Conservation (phyloP, 495 filamentous ascomycete species). For the Apodospora peruviana region DNA sequence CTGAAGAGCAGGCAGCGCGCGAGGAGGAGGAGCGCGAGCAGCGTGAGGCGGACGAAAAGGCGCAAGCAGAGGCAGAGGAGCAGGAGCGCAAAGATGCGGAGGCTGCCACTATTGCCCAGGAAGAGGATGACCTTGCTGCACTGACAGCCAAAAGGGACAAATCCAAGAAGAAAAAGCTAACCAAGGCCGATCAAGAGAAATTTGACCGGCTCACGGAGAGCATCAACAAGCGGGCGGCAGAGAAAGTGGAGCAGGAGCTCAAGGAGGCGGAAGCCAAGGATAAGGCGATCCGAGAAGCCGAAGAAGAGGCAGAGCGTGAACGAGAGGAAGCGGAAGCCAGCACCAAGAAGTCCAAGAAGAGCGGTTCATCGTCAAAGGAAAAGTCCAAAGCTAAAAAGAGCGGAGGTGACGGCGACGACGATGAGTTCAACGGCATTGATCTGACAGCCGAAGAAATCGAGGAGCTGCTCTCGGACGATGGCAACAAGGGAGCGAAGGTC, state of each 20-base stretch:
- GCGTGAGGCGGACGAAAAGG: constrained; percentile 31
- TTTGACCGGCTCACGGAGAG: constrained; percentile 31
- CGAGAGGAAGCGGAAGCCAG: constrained; percentile 22
- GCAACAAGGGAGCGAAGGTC: constrained; percentile 4
- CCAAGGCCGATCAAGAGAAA: constrained; percentile 28
- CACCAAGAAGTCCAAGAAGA: constrained; percentile 38
- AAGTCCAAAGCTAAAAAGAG: constrained; percentile 4
- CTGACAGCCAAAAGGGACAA: constrained; percentile 25
- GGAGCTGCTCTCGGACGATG: constrained; percentile 19
- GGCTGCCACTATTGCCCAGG: constrained; percentile 23
- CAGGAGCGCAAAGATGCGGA: constrained; percentile 25
- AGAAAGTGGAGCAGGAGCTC: constrained; percentile 9
- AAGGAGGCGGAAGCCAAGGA: constrained; percentile 21
- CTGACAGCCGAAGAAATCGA: constrained; percentile 35
- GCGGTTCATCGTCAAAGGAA: constrained; percentile 13
- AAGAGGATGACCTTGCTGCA: constrained; percentile 30
- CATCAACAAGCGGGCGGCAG: constrained; percentile 21
- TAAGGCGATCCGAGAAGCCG: constrained; percentile 17
- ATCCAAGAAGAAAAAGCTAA: constrained; percentile 26
- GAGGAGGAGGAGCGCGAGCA: constrained; percentile 29
- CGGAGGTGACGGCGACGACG: constrained; percentile 7
- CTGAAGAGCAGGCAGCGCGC: constrained; percentile 24
- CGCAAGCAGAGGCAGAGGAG: constrained; percentile 27
- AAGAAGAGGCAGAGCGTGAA: constrained; percentile 18
- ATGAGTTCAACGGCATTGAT: constrained; percentile 32